Evolutionary conservation across 108 stramenopile genomes (phyloP), one percentile per base, ranked within the genome.

Genomic region (Cyclotella baltica): DNA sequence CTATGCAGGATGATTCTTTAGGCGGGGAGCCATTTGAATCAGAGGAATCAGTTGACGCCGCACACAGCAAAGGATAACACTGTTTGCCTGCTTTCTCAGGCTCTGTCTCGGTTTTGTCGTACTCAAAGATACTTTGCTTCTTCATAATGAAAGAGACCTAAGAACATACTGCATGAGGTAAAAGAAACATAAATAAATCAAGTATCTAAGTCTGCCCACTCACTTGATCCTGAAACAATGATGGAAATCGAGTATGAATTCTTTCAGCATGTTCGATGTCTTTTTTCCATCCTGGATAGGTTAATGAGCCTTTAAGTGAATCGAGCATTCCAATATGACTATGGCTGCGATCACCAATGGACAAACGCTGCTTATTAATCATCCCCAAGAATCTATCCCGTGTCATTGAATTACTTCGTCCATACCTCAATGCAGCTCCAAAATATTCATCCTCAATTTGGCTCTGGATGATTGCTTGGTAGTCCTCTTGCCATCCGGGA

Each of bases 241-340:
- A 70, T 36, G 70, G 70, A 70, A 57, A 70, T n/a, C 70, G 55
- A 57, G 25, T 30, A 53, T 70, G 70, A 11, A 70, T 37, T 50
- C 70, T 70, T 37, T 70, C 56, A 10, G 70, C 56, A 25, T 70
- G 53, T 13, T 70, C 55, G 1, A 70, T 37, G 23, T 70, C 70
- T 4, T 1, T 28, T 22, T 70, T 5, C 37, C 37, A 57, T 35
- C 70, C 70, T 38, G 37, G 70, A 56, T 70, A 70, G 4, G 36
- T 47, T 37, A 70, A 25, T 4, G 35, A 4, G 15, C 22, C 35
- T 10, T 33, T 16, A 34, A 70, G n/a, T 37, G 28, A 40, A 46
- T 70, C 70, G 4, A 70, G 36, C 55, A 31, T 20, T 36, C n/a
- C 56, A 18, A 70, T 70, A 57, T 70, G 70, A 70, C 27, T 27